Evolutionary conservation across 495 filamentous ascomycete genomes (phyloP).

Genomic region (Aspergillus heteromorphus): DNA sequence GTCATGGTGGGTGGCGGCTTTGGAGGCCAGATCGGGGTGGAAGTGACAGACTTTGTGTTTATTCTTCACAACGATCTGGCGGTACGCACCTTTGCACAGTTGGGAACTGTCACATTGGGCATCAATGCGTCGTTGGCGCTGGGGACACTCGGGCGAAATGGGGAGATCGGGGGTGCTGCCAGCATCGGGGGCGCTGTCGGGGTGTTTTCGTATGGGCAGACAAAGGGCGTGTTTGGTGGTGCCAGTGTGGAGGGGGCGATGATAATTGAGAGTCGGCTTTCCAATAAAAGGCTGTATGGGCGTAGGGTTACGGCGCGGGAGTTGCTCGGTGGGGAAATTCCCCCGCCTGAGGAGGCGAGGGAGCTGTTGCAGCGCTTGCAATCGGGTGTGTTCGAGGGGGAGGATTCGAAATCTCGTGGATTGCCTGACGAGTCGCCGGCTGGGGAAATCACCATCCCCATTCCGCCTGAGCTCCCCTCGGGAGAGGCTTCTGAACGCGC

Average conservation of each 20-base stretch:
- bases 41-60: conserved; percentile 96
- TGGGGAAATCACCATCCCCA: neutral
- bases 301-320: conserved; percentile 66
- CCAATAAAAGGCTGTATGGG: conserved; percentile 89
- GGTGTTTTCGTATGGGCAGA: conserved; percentile 91
- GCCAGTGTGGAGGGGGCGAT: conserved; percentile 79
- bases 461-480: neutral
- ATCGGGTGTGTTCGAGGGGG: neutral
- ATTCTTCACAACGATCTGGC: conserved; percentile 84
- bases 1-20: conserved; percentile 78
- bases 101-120: conserved; percentile 76
- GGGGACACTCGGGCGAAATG: conserved; percentile 84
- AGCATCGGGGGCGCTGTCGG: conserved; percentile 74
- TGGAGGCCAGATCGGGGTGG: conserved; percentile 89
- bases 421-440: neutral
- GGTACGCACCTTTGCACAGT: conserved; percentile 84
- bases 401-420: neutral
- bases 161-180: conserved; percentile 80
- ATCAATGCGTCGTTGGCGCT: conserved; percentile 90
- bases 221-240: conserved; percentile 88
- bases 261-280: conserved; percentile 82
- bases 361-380: conserved; percentile 52
- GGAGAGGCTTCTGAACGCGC: neutral
- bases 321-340: conserved; percentile 69
- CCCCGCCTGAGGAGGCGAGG: conserved; percentile 70